Evolutionary conservation across 495 filamentous ascomycete species (phyloP), one percentile per base, ranked within the genome.

Genomic region (Oidiodendron maius): DNA sequence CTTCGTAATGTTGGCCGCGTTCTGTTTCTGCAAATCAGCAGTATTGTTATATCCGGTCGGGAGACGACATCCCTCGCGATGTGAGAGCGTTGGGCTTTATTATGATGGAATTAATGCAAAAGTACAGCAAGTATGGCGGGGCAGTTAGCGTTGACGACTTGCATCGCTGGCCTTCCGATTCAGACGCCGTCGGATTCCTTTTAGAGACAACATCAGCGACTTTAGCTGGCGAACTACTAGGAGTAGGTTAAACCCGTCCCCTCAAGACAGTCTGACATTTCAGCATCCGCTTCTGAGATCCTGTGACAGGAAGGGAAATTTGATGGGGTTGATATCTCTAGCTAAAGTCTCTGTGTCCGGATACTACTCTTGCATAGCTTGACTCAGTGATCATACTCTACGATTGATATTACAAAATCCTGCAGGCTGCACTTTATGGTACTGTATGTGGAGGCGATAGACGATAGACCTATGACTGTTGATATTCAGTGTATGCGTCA

Each of bases 91-190:
- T 67, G 3, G 34, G 48, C 1, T 50, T 18, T 22, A 64, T 65
- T 12, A 57, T 50, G 8, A 65, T 63, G 59, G 59, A 63, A 55
- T 41, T 66, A 11, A 70, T 70, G 58, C 55, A 68, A 55, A 67
- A 64, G 44, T 68, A 64, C 53, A 41, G 30, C 18, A 70, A 68
- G 52, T 60, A 65, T 6, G 62, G 65, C 49, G 58, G 60, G 10
- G 46, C 59, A 16, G 54, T 63, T 13, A 62, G 62, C 1, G 40
- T 70, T 3, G 62, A 66, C 45, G 52, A 67, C 58, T 44, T 61
- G 18, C 24, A 63, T 51, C 52, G 60, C 20, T 65, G 53, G 59
- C 61, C 57, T 48, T 53, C 58, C 15, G 52, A 63, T 21, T 63
- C 54, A 3, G 45, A 61, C 34, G 50, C 57, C 20, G 41, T 67